phyloP scores from a whole-genome alignment of 495 filamentous ascomycete genomes.

The Aspergillus affinis region DNA sequence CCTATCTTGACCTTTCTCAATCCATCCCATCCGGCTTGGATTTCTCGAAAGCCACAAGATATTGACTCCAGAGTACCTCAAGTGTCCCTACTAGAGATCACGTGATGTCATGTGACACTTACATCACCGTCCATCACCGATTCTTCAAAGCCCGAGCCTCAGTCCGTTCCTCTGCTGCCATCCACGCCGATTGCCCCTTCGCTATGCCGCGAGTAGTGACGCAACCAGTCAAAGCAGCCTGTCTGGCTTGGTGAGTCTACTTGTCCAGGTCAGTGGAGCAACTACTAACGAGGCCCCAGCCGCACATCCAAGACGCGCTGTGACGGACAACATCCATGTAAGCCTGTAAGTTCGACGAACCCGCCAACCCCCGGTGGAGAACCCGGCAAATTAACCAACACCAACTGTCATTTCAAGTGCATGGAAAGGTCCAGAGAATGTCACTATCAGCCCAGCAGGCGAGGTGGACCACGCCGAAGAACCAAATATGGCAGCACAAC shows the following conservation, averaged over 20 bases:
- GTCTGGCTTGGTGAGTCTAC: neutral
- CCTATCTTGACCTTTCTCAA: neutral
- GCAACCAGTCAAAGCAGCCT: neutral
- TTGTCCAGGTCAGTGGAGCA: neutral
- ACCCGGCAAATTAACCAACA: neutral
- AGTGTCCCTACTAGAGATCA: neutral
- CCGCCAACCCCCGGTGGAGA: no score
- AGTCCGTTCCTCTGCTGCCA: neutral
- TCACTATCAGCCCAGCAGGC: slow-evolving; percentile 41
- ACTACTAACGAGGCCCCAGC: slow-evolving; percentile 16
- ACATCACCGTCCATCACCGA: neutral
- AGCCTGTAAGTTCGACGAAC: slow-evolving; percentile 31
- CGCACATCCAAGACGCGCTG: slow-evolving; percentile 47
- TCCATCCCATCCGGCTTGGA: neutral
- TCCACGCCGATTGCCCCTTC: neutral
- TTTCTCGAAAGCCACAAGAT: neutral
- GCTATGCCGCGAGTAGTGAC: neutral
- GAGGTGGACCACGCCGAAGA: slow-evolving; percentile 37
- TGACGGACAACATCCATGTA: slow-evolving; percentile 43
- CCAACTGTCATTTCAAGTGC: slow-evolving; percentile 26
- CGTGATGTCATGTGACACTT: neutral
- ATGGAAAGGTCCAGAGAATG: slow-evolving; percentile 37
- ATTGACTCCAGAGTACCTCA: no score
- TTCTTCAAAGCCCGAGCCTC: neutral
- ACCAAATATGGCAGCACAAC: neutral